Base-by-base conservation (phyloP, 2,329 filamentous ascomycete genomes). In the Thielaviopsis cerberus region DNA sequence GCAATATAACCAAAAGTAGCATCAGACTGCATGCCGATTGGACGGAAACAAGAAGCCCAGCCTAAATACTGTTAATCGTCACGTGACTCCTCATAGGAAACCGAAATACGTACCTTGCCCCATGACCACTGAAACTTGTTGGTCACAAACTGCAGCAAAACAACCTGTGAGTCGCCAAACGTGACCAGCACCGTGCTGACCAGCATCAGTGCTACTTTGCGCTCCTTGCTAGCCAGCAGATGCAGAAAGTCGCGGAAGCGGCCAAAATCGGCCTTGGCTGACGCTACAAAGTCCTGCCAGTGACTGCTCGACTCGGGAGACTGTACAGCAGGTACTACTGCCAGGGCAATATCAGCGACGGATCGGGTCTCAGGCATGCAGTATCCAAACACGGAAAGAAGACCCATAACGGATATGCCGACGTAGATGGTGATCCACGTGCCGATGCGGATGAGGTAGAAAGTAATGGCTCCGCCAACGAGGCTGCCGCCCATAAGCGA, bases 91-190 rank as follows among this genome's bases (percentile, higher is more conserved):
- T 4, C n/a, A n/a, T n/a, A n/a, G n/a, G n/a, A n/a, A n/a, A n/a
- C 17, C 10, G 17, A 37, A 11, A 48, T 11, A 23, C 56, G 45
- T 7, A 57, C 56, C 53, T 61, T 59, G n/a, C 59, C 57, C 59
- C 59, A 59, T 5, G 63, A 62, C 61, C 62, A 63, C 10, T 61
- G 56, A 54, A 66, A 65, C 41, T 63, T 62, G 55, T 64, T 64
- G 53, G 64, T 67, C 53, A 64, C 63, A 57, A 65, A 66, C 53
- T 65, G 64, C 13, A 64, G 52, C 50, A 66, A 62, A 11, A 64
- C 59, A 13, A 61, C 54, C 51, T 59, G 57, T 4, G 59, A 58
- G 22, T 61, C 59, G 8, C 59, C 59, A 26, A 61, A 57, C 1
- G 59, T 59, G 10, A 59, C 57, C 5, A 61, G 45, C 17, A 61